phyloP scores from a whole-genome alignment of 2,329 filamentous ascomycete genomes.

The Penicillium psychrosexuale region DNA sequence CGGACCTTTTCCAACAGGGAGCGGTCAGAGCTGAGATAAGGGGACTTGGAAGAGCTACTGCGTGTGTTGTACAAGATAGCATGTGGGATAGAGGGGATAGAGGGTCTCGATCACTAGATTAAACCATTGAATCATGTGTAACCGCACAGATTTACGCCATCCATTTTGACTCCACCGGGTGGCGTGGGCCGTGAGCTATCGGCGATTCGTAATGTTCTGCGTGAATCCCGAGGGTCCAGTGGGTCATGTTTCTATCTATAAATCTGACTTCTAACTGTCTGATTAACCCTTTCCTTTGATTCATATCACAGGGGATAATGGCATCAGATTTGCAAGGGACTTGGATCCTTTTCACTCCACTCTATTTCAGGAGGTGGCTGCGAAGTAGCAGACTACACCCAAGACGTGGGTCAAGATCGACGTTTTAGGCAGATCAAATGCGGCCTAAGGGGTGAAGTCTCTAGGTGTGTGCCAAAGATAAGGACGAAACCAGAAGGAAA shows the following conservation, averaged over 20 bases:
- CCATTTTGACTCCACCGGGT: conserved; percentile 7
- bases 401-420: conserved; percentile 1
- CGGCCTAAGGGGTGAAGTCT: neutral
- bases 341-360: neutral
- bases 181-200: neutral
- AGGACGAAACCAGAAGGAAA: neutral
- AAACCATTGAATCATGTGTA: conserved; percentile 3
- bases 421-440: neutral
- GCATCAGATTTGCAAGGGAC: neutral
- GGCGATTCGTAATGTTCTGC: conserved; percentile 14
- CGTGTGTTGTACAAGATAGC: neutral
- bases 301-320: neutral
- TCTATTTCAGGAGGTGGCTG: conserved; percentile 1
- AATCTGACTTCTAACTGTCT: neutral
- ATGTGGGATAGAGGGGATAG: neutral
- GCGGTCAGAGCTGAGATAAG: conserved; percentile 34
- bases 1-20: conserved; percentile 47
- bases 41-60: neutral
- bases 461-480: neutral
- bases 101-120: neutral
- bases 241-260: conserved; percentile 19
- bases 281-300: neutral
- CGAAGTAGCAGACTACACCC: neutral
- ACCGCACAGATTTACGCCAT: neutral
- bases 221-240: conserved; percentile 1